Base-by-base conservation (phyloP, 1,284 basidiomycete species). In the Trametes pubescens region DNA sequence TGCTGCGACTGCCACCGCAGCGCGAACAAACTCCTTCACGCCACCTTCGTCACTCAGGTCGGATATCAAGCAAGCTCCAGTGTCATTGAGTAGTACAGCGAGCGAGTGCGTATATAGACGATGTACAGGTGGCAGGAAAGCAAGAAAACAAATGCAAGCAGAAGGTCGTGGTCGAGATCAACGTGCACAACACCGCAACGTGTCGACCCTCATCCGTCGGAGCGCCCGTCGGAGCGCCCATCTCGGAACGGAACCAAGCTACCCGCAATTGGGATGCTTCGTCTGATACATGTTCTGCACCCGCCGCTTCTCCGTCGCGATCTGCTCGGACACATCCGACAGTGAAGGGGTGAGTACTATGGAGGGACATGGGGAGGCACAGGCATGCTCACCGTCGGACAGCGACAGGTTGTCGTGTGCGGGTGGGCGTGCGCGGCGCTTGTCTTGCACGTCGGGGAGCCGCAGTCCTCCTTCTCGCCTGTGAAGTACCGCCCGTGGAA, bases 401-500 rank as follows among this genome's bases (percentile, higher is more conserved):
- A 88, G 38, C 79, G 77, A 66, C 87, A 88, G 55, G 80, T 81
- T 40, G 65, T 74, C 1, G 82, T 80, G 2, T 81, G 82, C 69
- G 79, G 82, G 72, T 89, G 87, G 69, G 79, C 83, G 71, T 89
- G 87, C 11, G 78, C 75, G 21, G 73, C 72, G 68, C 86, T 88
- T 3, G 83, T 81, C 70, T 84, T 87, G 77, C 87, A 89, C 34
- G 71, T 71, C 5, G 72, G 70, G 3, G 80, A 81, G 55, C 75
- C 73, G 69, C 87, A 89, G 71, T 89, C 87, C n/a, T 71, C 69
- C 11, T 79, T 78, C 61, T 83, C 79, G 26, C 87, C 87, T 24
- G 87, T 86, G 71, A 81, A 86, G 73, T 87, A 88, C 37, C 85
- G 81, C 46, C 83, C 82, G 66, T 88, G 86, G 74, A 87, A 89